phyloP scores from a whole-genome alignment of 139 green algal species.

The Chlamydomonas urium region DNA sequence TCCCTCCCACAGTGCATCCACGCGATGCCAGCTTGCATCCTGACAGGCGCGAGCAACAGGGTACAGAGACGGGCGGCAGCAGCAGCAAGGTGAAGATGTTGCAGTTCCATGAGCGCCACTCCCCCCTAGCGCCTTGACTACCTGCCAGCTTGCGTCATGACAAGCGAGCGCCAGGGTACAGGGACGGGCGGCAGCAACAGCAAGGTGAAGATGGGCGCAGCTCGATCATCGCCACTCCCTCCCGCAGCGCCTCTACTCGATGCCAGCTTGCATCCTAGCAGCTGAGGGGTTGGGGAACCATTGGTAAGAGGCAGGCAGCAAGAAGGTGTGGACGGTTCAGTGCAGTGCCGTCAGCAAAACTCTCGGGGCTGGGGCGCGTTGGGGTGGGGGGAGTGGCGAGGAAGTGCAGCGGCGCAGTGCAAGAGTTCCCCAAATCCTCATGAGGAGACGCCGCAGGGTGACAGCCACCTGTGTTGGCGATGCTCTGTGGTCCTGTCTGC shows the following conservation, averaged over 20 bases:
- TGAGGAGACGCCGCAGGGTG: too few relatives aligned
- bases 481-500: too few relatives aligned
- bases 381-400: too few relatives aligned
- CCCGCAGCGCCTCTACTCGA: slow-evolving; percentile 11
- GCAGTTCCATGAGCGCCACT: not conserved
- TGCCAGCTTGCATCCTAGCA: slow-evolving; percentile 12
- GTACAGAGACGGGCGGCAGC: not conserved
- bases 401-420: too few relatives aligned
- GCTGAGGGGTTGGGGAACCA: too few relatives aligned
- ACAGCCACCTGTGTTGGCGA: too few relatives aligned
- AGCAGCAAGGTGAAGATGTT: not conserved
- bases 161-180: not conserved
- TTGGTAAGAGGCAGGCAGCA: not conserved
- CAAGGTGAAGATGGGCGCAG: too few relatives aligned
- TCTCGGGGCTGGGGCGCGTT: too few relatives aligned
- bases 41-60: too few relatives aligned
- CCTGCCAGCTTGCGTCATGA: not conserved
- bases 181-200: not conserved
- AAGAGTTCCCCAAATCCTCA: too few relatives aligned
- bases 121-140: not conserved
- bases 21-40: slow-evolving; percentile 11
- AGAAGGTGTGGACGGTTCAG: not conserved
- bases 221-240: slow-evolving; percentile 5
- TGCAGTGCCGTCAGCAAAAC: too few relatives aligned
- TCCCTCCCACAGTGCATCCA: slow-evolving; percentile 12